These are phyloP conservation scores for Geranium brycei DNA, from an alignment of 345 rosid genomes.

Conservation along the genomic window DNA sequence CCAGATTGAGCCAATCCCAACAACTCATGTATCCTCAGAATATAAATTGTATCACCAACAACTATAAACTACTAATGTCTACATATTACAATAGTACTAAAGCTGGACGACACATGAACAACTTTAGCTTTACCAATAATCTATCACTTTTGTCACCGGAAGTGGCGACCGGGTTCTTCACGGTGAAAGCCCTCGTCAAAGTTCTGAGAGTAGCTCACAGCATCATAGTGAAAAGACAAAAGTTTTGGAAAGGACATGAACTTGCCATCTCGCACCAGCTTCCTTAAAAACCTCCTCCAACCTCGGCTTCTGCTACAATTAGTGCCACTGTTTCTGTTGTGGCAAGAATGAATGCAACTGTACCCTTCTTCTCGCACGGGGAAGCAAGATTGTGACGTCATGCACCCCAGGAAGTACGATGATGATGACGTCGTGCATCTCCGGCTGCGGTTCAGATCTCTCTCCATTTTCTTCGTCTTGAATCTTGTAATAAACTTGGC, in stretches of 20 bases:
- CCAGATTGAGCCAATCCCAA: too few species aligned
- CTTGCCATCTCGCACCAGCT: slow-evolving; percentile 29
- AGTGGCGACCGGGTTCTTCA: neutral
- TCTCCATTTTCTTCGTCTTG: neutral
- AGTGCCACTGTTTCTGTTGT: too few species aligned
- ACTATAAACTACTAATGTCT: too few species aligned
- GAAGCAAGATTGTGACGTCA: slow-evolving; percentile 39
- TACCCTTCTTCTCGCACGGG: slow-evolving; percentile 37
- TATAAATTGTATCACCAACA: too few species aligned
- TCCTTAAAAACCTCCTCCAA: slow-evolving; percentile 40
- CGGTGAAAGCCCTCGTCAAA: slow-evolving; percentile 45
- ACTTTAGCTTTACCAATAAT: too few species aligned
- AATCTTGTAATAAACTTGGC: neutral
- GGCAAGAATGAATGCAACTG: slow-evolving; percentile 21
- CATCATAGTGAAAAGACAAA: slow-evolving; percentile 58
- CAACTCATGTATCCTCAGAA: too few species aligned
- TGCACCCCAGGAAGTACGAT: slow-evolving; percentile 15
- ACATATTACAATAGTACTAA: too few species aligned
- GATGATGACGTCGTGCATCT: neutral
- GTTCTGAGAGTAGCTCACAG: slow-evolving; percentile 64
- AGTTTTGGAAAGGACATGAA: slow-evolving; percentile 32
- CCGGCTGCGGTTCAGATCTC: neutral
- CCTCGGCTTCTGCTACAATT: slow-evolving; percentile 13
- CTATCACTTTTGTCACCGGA: too few species aligned
- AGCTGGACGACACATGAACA: too few species aligned